phyloP scores from a whole-genome alignment of 2,329 filamentous ascomycete species.

The Penicillium janthinellum region DNA sequence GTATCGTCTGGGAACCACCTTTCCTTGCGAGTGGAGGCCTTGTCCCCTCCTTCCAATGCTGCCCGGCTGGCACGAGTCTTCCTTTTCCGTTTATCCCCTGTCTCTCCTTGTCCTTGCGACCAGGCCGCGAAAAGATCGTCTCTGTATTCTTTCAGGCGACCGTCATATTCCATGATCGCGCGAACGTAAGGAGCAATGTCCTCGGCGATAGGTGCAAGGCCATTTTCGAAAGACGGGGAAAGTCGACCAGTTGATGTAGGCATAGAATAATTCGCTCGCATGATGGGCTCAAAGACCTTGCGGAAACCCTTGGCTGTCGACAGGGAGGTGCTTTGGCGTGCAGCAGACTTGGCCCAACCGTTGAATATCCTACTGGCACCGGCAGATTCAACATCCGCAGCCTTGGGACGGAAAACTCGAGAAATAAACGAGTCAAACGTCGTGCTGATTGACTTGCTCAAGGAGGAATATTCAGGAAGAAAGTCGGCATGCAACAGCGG shows the following conservation, averaged over 20 bases:
- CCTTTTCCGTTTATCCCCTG: slow-evolving; percentile 59
- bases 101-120: slow-evolving; percentile 51
- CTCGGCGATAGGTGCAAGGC: slow-evolving; percentile 63
- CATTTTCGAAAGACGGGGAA: slow-evolving; percentile 75
- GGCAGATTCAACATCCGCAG: slow-evolving; percentile 26
- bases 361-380: slow-evolving; percentile 36
- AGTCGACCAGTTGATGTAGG: slow-evolving; percentile 37
- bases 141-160: slow-evolving; percentile 68
- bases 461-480: slow-evolving; percentile 46
- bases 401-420: slow-evolving; percentile 25
- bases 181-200: slow-evolving; percentile 93
- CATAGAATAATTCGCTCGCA: slow-evolving; percentile 40
- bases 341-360: slow-evolving; percentile 19
- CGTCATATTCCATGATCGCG: slow-evolving; percentile 76
- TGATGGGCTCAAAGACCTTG: slow-evolving; percentile 56
- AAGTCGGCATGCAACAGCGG: slow-evolving; percentile 57
- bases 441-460: slow-evolving; percentile 40
- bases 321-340: slow-evolving; percentile 14
- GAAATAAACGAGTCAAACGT: slow-evolving; percentile 34
- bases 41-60: slow-evolving; percentile 73
- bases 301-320: slow-evolving; percentile 46
- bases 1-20: slow-evolving; percentile 69
- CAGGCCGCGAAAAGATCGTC: slow-evolving; percentile 63
- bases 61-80: slow-evolving; percentile 75
- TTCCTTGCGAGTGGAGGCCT: slow-evolving; percentile 68